A percentile compares a stretch with the other conserved stretches of the same genome.
Conservation (phyloP, 2,329 filamentous ascomycete species). For the Pseudocercospora vitis region DNA sequence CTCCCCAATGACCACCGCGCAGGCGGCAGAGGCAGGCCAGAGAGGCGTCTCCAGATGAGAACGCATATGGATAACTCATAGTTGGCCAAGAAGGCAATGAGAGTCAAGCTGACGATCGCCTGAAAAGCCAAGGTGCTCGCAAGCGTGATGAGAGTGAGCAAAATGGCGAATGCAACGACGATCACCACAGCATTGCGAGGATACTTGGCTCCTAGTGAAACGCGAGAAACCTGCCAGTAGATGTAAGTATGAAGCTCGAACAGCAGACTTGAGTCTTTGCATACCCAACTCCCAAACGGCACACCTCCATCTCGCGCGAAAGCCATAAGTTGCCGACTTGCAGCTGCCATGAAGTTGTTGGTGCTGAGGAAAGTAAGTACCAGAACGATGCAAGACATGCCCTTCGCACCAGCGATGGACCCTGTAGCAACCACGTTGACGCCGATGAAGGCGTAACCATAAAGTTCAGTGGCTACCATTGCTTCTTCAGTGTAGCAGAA, state of each 20-base stretch:
- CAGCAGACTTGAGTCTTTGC: background rate
- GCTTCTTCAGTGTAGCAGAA: conserved; percentile 16
- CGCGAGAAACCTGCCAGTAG: background rate
- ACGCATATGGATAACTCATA: conserved; percentile 43
- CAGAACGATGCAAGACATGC: conserved; percentile 31
- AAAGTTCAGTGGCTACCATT: background rate
- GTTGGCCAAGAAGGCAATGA: conserved; percentile 42
- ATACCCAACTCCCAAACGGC: conserved; percentile 12
- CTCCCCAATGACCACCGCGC: conserved; percentile 43
- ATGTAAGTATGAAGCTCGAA: background rate
- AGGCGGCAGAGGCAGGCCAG: conserved; percentile 37
- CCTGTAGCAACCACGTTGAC: conserved; percentile 9
- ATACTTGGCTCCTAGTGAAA: conserved; percentile 18
- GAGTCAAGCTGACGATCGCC: conserved; percentile 44
- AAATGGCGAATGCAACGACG: conserved; percentile 12
- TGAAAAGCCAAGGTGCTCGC: conserved; percentile 44
- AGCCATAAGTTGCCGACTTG: conserved; percentile 41
- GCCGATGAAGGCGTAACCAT: conserved; percentile 13
- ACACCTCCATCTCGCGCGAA: conserved; percentile 19
- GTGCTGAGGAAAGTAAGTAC: conserved; percentile 39
- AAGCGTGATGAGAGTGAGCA: conserved; percentile 34
- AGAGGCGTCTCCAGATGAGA: conserved; percentile 40
- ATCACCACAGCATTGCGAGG: conserved; percentile 15
- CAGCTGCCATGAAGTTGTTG: conserved; percentile 39
- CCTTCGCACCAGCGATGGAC: background rate